A percentile compares a stretch with the other conserved stretches of the same genome.
Evolutionary conservation across 148 eudicot species (phyloP).

Genomic region (Vaccinium macrocarpon): DNA sequence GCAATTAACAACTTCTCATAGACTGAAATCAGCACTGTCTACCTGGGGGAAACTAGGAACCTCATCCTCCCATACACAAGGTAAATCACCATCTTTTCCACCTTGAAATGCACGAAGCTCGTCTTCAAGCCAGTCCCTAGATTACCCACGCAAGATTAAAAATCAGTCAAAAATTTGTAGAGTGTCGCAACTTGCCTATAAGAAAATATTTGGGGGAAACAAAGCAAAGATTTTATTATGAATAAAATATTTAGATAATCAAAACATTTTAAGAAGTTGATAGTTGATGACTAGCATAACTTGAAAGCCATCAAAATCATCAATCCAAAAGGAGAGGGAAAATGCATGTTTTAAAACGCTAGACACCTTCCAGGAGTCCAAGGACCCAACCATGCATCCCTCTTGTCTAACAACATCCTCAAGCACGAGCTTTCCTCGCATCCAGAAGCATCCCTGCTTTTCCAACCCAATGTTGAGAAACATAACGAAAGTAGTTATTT

Average conservation of each 20-base stretch:
- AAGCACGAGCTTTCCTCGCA: slow-evolving; percentile 97
- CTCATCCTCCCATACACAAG: slow-evolving; percentile 92
- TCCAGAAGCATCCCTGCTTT: slow-evolving; percentile 69
- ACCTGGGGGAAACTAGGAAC: slow-evolving; percentile 96
- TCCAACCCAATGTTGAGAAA: slow-evolving; percentile 7
- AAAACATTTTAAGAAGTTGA: not conserved
- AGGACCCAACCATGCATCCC: slow-evolving; percentile 99
- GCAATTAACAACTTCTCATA: not conserved
- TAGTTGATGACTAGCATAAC: not conserved
- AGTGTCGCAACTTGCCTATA: slow-evolving; percentile 9
- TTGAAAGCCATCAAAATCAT: not conserved
- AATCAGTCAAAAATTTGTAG: not conserved
- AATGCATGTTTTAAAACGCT: slow-evolving; percentile 12
- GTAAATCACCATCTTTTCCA: slow-evolving; percentile 92
- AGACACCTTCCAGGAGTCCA: slow-evolving; percentile 98
- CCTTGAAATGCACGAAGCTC: slow-evolving; percentile 98
- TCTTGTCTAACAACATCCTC: slow-evolving; percentile 83
- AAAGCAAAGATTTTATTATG: not conserved
- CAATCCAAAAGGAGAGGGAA: slow-evolving; percentile 7
- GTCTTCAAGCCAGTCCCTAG: slow-evolving; percentile 98
- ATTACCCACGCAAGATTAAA: slow-evolving; percentile 28
- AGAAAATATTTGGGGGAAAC: slow-evolving; percentile 5
- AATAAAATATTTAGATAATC: not conserved
- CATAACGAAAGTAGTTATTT: slow-evolving; percentile 7
- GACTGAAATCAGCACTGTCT: slow-evolving; percentile 7